Conservation (phyloP, 805 yeast genomes). For the Candida sphagnicola region DNA sequence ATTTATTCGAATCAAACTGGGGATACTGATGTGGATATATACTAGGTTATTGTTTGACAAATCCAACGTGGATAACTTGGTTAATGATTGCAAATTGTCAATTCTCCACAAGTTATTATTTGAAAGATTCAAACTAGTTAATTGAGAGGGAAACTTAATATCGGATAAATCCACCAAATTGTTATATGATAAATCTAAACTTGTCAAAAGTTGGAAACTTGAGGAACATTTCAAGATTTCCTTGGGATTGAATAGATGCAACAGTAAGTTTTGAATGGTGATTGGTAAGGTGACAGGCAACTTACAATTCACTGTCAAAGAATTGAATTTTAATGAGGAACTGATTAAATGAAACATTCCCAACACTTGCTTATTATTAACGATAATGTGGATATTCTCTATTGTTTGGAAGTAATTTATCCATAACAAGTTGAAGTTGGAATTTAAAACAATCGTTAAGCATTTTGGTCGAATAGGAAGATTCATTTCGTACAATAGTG, state of each 20-base stretch:
- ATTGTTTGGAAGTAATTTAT: neutral
- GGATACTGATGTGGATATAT: neutral
- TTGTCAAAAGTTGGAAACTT: slow-evolving; percentile 8
- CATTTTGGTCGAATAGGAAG: slow-evolving; percentile 18
- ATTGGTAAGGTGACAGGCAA: neutral
- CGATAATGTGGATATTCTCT: neutral
- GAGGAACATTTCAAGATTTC: slow-evolving; percentile 10
- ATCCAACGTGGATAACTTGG: slow-evolving; percentile 10
- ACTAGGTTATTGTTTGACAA: slow-evolving; percentile 22
- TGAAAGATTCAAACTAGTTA: slow-evolving; percentile 21
- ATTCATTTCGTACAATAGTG: slow-evolving; percentile 11
- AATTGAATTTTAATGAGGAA: neutral
- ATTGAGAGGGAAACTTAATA: slow-evolving; percentile 16
- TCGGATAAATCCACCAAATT: slow-evolving; percentile 17
- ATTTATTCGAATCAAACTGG: slow-evolving; percentile 12
- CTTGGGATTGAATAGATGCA: slow-evolving; percentile 16
- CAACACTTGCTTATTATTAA: neutral
- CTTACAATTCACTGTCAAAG: neutral
- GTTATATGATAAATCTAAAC: slow-evolving; percentile 26
- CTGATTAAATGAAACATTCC: neutral
- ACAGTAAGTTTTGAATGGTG: slow-evolving; percentile 11
- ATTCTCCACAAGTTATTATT: slow-evolving; percentile 20
- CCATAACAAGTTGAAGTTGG: neutral
- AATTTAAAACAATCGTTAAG: slow-evolving; percentile 8
- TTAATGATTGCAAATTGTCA: slow-evolving; percentile 8